Percentiles rank a stretch among this genome's conserved stretches.
These are phyloP conservation scores for Ophiocordyceps australis DNA, from an alignment of 2,329 filamentous ascomycete genomes.

Conservation along the genomic window DNA sequence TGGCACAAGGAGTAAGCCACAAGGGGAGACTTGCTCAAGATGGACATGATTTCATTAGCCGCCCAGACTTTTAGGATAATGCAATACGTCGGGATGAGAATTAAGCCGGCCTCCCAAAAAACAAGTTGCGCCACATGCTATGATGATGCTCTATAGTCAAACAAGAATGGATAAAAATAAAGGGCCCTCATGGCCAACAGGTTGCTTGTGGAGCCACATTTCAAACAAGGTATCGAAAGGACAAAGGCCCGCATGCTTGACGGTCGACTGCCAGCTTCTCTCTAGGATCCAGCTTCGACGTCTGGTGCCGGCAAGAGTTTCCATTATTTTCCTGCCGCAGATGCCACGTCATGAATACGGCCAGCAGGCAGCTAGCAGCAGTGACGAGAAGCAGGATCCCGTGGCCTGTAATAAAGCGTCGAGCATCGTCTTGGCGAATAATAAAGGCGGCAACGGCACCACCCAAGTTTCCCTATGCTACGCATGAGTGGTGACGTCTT, in stretches of 20 bases:
- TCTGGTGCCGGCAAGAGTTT: constrained; percentile 28
- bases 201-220: no score
- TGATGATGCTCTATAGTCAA: no score
- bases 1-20: no score
- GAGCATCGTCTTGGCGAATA: constrained; percentile 21
- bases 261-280: constrained; percentile 33
- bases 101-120: no score
- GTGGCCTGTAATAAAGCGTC: constrained; percentile 39
- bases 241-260: constrained; percentile 36
- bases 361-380: constrained; percentile 29
- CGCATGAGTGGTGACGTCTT: constrained; percentile 5
- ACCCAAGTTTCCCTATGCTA: constrained; percentile 17
- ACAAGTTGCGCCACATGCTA: no score
- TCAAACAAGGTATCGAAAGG: constrained; percentile 34
- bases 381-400: constrained; percentile 37
- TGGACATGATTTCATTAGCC: no score
- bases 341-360: constrained; percentile 37
- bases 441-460: constrained; percentile 16
- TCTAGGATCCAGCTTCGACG: constrained; percentile 27
- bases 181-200: not conserved
- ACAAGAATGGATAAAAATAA: not conserved
- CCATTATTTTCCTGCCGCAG: constrained; percentile 35
- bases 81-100: no score
- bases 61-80: no score
- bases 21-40: no score